Evolutionary conservation across 2,329 filamentous ascomycete genomes (phyloP), one percentile per base, ranked within the genome.

Genomic region (Calonectria hongkongensis): DNA sequence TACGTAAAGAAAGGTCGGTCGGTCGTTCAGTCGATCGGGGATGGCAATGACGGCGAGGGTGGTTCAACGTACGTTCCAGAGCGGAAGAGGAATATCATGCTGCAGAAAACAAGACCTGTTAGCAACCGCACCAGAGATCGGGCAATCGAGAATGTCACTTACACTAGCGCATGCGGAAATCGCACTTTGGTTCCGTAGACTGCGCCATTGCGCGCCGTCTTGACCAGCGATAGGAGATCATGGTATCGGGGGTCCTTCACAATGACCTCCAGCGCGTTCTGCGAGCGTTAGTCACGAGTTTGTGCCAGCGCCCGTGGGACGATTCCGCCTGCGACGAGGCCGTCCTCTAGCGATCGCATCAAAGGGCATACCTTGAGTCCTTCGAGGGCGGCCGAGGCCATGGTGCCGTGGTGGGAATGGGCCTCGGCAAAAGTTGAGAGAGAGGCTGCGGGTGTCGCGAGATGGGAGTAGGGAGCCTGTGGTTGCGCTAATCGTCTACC

Each of bases 181-280:
- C 97, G 96, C 85, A 99, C 95, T 91, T 98, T 98, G 80, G 94
- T 92, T 73, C 97, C 97, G 86, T 99, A 99, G 75, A 99, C 95
- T 77, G 96, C 93, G 84, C 97, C 97, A 92, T 98, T 99, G 86
- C 97, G 95, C 78, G 97, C 94, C 80, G 92, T 95, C 90, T 99
- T 99, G 84, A 98, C 84, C 78, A 99, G 89, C 70, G 94, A 92
- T 74, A 99, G 91, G 69, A 95, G 84, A 80, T 97, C 95, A 80
- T 97, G 95, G 86, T 98, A 94, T 77, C 92, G 89, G 7, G 96
- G 95, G 83, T 98, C 92, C 74, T 97, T 90, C 77, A 96, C 88
- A 70, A 98, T 89, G 78, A 90, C 89, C 86, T 98, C 95, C 79
- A 96, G 86, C 74, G 90, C 88, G 78, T 89, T 88, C 94, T 96